phyloP scores from a whole-genome alignment of 768 basidiomycete species.

The Pisolithus tinctorius region DNA sequence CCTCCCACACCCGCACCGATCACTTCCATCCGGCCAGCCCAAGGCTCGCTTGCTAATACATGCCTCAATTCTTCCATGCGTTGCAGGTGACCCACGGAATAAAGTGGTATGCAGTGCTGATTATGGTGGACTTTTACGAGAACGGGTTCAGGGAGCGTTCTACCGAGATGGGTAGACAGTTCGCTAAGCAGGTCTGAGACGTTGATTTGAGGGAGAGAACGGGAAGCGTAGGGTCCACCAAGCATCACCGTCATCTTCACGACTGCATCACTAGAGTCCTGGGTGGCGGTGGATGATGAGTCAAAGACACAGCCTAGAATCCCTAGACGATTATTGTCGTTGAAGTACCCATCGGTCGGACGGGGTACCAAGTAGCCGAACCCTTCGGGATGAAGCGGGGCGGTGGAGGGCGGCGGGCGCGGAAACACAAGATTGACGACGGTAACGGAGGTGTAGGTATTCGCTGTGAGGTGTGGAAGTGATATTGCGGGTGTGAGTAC shows the following conservation, averaged over 20 bases:
- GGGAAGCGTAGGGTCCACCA: constrained; percentile 63
- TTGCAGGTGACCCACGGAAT: constrained; percentile 61
- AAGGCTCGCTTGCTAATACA: constrained; percentile 35
- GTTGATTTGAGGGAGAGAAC: constrained; percentile 20
- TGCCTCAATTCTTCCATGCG: constrained; percentile 56
- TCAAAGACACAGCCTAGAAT: constrained; percentile 90
- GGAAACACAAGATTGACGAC: constrained; percentile 87
- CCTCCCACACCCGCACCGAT: constrained; percentile 84
- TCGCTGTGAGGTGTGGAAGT: constrained; percentile 63
- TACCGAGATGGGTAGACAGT: constrained; percentile 41
- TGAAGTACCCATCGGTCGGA: constrained; percentile 48
- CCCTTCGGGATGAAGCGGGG: constrained; percentile 67
- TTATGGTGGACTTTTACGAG: constrained; percentile 50
- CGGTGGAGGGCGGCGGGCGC: constrained; percentile 27
- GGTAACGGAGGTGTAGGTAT: constrained; percentile 73
- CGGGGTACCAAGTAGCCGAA: constrained; percentile 95
- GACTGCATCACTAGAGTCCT: constrained; percentile 41
- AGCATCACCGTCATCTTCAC: constrained; percentile 89
- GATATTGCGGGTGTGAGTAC: constrained; percentile 33
- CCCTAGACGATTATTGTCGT: constrained; percentile 29
- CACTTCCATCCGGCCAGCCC: constrained; percentile 50
- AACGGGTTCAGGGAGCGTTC: constrained; percentile 47
- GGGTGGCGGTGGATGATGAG: constrained; percentile 61
- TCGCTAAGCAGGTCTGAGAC: constrained; percentile 19
- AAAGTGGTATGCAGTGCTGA: constrained; percentile 71